These are phyloP conservation scores for Boletus subcaerulescens DNA, from an alignment of 768 basidiomycete species.

Conservation along the genomic window DNA sequence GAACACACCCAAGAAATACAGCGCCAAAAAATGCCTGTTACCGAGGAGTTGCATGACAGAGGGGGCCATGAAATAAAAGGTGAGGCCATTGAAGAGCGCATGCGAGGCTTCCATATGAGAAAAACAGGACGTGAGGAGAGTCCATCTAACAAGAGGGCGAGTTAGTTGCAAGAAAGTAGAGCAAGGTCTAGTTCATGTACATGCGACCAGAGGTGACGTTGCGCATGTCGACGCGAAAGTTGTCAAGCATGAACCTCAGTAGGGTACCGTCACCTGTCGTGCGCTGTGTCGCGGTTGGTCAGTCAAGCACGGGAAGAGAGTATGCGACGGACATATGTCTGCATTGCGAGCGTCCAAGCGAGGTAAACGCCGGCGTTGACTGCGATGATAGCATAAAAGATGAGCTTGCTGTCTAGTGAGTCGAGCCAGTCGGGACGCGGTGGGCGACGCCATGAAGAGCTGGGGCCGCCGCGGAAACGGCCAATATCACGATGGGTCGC, in stretches of 20 bases:
- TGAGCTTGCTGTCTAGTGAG: conserved; percentile 46
- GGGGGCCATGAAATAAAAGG: conserved; percentile 74
- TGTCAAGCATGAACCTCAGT: conserved; percentile 50
- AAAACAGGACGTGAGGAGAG: conserved; percentile 65
- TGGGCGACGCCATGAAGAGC: conserved; percentile 29
- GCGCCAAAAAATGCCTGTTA: conserved; percentile 57
- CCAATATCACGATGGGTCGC: conserved; percentile 24
- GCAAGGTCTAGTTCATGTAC: conserved; percentile 37
- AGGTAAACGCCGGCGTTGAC: conserved; percentile 61
- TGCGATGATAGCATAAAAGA: conserved; percentile 65
- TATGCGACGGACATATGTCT: conserved; percentile 34
- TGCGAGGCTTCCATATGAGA: conserved; percentile 63
- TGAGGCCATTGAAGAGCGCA: conserved; percentile 73
- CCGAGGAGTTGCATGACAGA: conserved; percentile 62
- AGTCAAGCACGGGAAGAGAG: neutral
- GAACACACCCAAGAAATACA: conserved; percentile 69
- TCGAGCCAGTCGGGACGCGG: conserved; percentile 41
- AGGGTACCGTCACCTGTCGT: conserved; percentile 38
- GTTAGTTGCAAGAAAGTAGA: neutral
- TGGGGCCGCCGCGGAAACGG: conserved; percentile 3
- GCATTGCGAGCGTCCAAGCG: conserved; percentile 48
- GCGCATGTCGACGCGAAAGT: conserved; percentile 60
- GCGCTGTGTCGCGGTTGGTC: conserved; percentile 23
- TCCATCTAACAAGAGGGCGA: conserved; percentile 53
- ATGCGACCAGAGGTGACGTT: conserved; percentile 65